Evolutionary conservation across 192 early-diverging fungal species (phyloP), one percentile per base, ranked within the genome.

Genomic region (Coemansia sp.): DNA sequence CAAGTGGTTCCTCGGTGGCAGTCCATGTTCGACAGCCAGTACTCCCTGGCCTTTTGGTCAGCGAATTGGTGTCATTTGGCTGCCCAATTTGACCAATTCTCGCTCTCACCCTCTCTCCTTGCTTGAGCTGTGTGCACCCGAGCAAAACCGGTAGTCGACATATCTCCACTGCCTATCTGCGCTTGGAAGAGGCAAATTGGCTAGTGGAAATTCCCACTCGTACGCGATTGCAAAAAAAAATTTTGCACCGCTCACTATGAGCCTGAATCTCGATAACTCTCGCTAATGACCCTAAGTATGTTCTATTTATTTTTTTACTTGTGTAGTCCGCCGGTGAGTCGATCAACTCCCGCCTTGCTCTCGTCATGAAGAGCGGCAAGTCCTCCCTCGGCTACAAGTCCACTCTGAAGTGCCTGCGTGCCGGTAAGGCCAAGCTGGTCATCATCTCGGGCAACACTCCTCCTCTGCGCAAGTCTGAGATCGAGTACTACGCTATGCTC

Each of bases 401-500:
- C 73, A 98, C 96, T 78, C 89, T 99, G 77, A 98, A 99, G 91
- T 90, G 91, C 74, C 88, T 99, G 71, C 93, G 98, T 74, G 88
- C 91, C 70, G 96, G 96, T 84, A 98, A 98, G 90, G 75, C 94
- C 88, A 99, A 99, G 93, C 91, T 99, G 74, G 88, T 99, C 79
- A 93, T 99, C 87, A 91, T 99, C 84, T 92, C 98, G 76, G 96
- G 93, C 78, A 99, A 99, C 95, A 95, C 94, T 87, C 96, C 96
- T 71, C 95, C 96, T 83, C 92, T 99, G 84, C 91, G 98, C 87
- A 99, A 98, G 92, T 94, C 93, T 65, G 98, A 99, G 91, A 92
- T 99, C 77, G 96, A 99, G 89, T 99, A 99, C 94, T 99, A 99
- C 90, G 98, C 98, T 84, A 99, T 99, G 98, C 90, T 99, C 71